Base-by-base conservation (phyloP, 768 basidiomycete species). In the Tulasnella sp. region DNA sequence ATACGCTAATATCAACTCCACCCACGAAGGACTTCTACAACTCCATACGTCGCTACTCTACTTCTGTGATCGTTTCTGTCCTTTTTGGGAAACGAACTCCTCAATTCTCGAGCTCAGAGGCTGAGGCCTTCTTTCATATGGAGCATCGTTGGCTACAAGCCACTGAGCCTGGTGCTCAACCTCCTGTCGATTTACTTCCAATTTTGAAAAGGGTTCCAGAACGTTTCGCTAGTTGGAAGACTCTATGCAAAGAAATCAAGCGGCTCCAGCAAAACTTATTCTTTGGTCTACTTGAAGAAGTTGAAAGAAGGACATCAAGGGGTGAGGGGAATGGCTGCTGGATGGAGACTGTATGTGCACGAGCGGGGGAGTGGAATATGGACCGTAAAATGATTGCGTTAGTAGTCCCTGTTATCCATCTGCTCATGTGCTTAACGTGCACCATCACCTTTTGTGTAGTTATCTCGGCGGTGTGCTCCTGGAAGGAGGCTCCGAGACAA, bases 211-310 rank as follows among this genome's bases (percentile, higher is more conserved):
- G 62, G 35, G 58, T 69, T 3, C 68, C 68, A 3, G 65, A 63
- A 40, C 58, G 66, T 2, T 68, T 59, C 58, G 66, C 66, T 4
- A 47, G 57, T 7, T 68, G 68, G 68, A 69, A 69, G 55, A 46
- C 37, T 1, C 45, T 62, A 6, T 57, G 56, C 22, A 56, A 53
- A 19, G 56, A 62, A 25, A 52, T 59, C 13, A 51, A 60, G 10
- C 42, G 24, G 1, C 39, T 63, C 16, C 27, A 28, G 45, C 45
- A 35, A 1, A 24, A 34, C 1, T 16, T 47, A 8, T 47, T 12
- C 29, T 33, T 47, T 29, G 27, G 25, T 4, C 15, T 24, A 1
- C 19, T 47, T 10, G 2, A 33, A 22, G 45, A 47, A 1, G 32
- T 29, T 35, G 45, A 47, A 19, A 34, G 37, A n/a, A 25, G 45